These are phyloP conservation scores for Areca catechu DNA, from an alignment of 176 grass and related monocot species.

Conservation along the genomic window DNA sequence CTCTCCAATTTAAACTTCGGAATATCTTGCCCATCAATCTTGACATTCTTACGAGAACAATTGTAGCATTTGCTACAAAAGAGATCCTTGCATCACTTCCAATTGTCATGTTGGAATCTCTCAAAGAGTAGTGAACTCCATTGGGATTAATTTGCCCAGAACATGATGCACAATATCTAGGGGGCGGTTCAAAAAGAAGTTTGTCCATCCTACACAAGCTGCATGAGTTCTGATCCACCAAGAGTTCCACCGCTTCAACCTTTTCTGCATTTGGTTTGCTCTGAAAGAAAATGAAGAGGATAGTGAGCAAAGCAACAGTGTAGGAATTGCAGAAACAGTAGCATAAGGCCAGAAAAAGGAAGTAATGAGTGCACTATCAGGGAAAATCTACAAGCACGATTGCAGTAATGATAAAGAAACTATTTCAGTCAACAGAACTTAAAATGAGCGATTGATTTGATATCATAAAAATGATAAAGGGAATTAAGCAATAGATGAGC, in stretches of 20 bases:
- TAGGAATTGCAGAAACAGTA: too few species aligned
- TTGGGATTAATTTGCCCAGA: slow-evolving; percentile 65
- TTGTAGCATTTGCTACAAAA: slow-evolving; percentile 86
- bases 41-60: slow-evolving; percentile 38
- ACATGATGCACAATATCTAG: slow-evolving; percentile 65
- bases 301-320: too few species aligned
- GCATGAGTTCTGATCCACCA: slow-evolving; percentile 70
- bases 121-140: slow-evolving; percentile 57
- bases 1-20: slow-evolving; percentile 53
- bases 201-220: slow-evolving; percentile 71
- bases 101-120: slow-evolving; percentile 14
- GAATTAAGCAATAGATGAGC: too few species aligned
- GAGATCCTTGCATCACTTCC: slow-evolving; percentile 26
- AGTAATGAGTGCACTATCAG: too few species aligned
- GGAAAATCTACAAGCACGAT: too few species aligned
- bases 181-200: slow-evolving; percentile 72
- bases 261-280: slow-evolving; percentile 30
- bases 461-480: too few species aligned
- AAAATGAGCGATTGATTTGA: too few species aligned
- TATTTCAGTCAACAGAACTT: too few species aligned
- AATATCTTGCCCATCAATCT: slow-evolving; percentile 19
- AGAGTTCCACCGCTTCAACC: slow-evolving; percentile 25
- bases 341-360: too few species aligned
- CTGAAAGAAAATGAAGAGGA: slow-evolving; percentile 28
- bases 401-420: too few species aligned